These are phyloP conservation scores for Pseudogymnoascus destructans DNA, from an alignment of 2,329 filamentous ascomycete species.

Conservation along the genomic window DNA sequence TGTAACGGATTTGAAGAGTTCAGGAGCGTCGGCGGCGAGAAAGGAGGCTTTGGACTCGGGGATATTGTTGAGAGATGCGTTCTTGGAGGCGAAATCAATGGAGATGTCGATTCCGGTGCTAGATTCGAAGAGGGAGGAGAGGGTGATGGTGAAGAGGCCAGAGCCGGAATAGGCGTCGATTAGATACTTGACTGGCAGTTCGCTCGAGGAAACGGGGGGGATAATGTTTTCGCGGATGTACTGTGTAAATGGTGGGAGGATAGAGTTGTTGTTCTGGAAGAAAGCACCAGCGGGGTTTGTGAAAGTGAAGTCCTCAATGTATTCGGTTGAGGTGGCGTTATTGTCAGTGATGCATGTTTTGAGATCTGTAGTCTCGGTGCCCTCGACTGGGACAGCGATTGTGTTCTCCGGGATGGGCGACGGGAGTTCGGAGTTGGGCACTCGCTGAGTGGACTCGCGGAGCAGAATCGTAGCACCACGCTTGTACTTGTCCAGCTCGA, in stretches of 20 bases:
- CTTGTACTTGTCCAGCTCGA: constrained; percentile 58
- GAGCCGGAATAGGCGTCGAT: constrained; percentile 97
- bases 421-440: constrained; percentile 33
- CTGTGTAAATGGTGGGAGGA: constrained; percentile 71
- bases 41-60: constrained; percentile 58
- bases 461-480: constrained; percentile 80
- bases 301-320: constrained; percentile 73
- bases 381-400: constrained; percentile 15
- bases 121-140: constrained; percentile 71
- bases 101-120: constrained; percentile 87
- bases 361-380: constrained; percentile 43
- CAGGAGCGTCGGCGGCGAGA: constrained; percentile 74
- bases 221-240: constrained; percentile 76
- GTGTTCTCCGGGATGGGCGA: constrained; percentile 13
- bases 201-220: constrained; percentile 32
- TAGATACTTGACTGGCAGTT: constrained; percentile 57
- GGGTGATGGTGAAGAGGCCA: constrained; percentile 90
- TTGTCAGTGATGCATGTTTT: constrained; percentile 84
- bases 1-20: constrained; percentile 64
- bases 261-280: constrained; percentile 99
- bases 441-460: constrained; percentile 68
- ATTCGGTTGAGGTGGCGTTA: constrained; percentile 74
- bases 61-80: constrained; percentile 66
- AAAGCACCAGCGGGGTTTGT: constrained; percentile 87
- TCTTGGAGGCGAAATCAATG: constrained; percentile 65